Base-by-base conservation (phyloP, 108 stramenopile species). In the Nannochloropsis salina region DNA sequence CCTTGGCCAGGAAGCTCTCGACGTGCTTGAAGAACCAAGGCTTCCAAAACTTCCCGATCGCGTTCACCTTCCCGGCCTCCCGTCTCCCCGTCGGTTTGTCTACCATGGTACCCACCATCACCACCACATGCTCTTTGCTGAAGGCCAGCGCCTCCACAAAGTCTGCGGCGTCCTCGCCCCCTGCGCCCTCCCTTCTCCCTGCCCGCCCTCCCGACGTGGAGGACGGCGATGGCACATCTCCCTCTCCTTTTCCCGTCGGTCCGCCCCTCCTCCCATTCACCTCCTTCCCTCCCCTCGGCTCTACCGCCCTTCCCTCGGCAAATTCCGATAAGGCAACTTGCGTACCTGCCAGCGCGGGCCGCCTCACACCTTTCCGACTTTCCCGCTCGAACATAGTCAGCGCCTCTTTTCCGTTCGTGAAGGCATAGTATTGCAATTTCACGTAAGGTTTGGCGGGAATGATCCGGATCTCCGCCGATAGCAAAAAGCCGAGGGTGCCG, bases 21-120 rank as follows among this genome's bases (percentile, higher is more conserved):
- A 93, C 93, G 82, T 91, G 90, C 85, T 90, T 92, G 91, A 89
- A 92, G 83, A 88, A 93, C 86, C 88, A 93, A 9, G 93, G 92
- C 85, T 93, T 93, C 90, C 84, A 92, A 87, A 87, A 90, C 61
- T 15, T 42, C 45, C 80, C 79, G 81, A 92, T 90, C 41, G 43
- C 51, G 61, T 90, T 92, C n/a, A 92, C 81, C 44, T 88, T 88
- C 9, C 42, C n/a, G 20, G 44, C 80, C 11, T 61, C 87, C 42
- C 84, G 47, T 15, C 44, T 80, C 5, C 43, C 91, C 61, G 15
- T 8, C 4, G 61, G 61, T 2, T 4, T 80, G 89, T 86, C 43
- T 86, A 85, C 44, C 61, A 92, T 92, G 9, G 91, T 86, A 40
- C 89, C 92, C 15, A 83, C 42, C 92, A 91, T 90, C 31, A 93